Evolutionary conservation across 2,329 filamentous ascomycete genomes (phyloP).

Genomic region (Arthrobotrys pseudoclavata): DNA sequence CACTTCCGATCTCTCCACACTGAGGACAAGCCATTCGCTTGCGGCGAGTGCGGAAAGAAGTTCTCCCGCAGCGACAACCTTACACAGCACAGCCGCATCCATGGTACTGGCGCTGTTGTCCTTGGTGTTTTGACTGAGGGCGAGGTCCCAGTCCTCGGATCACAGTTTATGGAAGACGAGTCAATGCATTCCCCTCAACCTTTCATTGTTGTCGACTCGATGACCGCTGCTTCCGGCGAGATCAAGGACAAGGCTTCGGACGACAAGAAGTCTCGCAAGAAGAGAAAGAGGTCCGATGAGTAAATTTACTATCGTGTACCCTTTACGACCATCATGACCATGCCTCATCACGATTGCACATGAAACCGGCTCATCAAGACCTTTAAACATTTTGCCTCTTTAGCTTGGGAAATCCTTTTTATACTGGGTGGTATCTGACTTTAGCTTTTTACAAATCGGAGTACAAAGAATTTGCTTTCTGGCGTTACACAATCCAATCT

Average conservation of each 20-base stretch:
- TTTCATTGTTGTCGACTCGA: slow-evolving; percentile 83
- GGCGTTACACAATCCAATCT: slow-evolving; percentile 56
- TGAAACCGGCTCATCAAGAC: slow-evolving; percentile 55
- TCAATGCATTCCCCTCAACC: slow-evolving; percentile 71
- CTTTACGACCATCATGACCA: slow-evolving; percentile 58
- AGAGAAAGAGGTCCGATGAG: slow-evolving; percentile 68
- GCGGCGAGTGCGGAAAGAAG: slow-evolving; percentile 97
- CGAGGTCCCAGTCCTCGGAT: slow-evolving; percentile 69
- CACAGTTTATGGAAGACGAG: slow-evolving; percentile 68
- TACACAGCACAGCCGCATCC: slow-evolving; percentile 93
- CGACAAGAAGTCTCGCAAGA: slow-evolving; percentile 66
- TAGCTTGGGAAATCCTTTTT: slow-evolving; percentile 55
- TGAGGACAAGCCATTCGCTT: slow-evolving; percentile 98
- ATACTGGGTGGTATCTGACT: slow-evolving; percentile 64
- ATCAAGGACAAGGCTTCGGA: slow-evolving; percentile 66
- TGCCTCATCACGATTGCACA: slow-evolving; percentile 61
- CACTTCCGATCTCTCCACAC: slow-evolving; percentile 99
- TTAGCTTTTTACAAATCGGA: slow-evolving; percentile 59
- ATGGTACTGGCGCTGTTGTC: slow-evolving; percentile 88
- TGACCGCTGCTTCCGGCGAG: slow-evolving; percentile 76
- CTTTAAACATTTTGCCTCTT: slow-evolving; percentile 56
- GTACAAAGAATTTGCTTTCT: slow-evolving; percentile 58
- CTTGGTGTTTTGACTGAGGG: slow-evolving; percentile 85
- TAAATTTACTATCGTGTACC: slow-evolving; percentile 60
- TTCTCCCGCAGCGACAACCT: slow-evolving; percentile 98